Evolutionary conservation across 257 asterid genomes (phyloP).

Genomic region (Nicotiana tomentosiformis): DNA sequence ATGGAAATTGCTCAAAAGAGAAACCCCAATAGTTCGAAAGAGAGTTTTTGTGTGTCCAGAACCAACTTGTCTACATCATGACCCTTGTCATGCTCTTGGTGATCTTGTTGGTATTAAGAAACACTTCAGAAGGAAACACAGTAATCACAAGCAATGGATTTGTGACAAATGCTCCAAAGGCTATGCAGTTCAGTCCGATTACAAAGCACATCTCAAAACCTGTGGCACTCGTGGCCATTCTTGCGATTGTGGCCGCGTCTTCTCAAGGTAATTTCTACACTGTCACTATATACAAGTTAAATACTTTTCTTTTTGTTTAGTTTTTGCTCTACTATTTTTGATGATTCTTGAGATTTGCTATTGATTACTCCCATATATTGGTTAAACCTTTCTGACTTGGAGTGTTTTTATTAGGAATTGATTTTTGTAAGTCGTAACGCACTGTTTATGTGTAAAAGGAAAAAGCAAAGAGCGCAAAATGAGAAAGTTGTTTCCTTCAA

Average conservation of each 20-base stretch:
- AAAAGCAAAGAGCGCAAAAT: not conserved
- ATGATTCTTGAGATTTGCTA: not conserved
- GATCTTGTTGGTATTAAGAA: conserved; percentile 71
- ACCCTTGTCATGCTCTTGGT: conserved; percentile 70
- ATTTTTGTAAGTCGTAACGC: not conserved
- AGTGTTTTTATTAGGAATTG: no score
- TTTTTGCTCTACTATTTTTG: not conserved
- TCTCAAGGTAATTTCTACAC: conserved; percentile 30
- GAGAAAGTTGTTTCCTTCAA: not conserved
- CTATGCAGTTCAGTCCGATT: conserved; percentile 69
- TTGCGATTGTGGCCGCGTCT: conserved; percentile 68
- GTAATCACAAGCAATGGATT: conserved; percentile 61
- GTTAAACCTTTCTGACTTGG: no score
- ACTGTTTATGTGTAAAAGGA: not conserved
- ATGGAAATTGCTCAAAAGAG: conserved; percentile 37
- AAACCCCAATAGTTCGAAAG: conserved; percentile 39
- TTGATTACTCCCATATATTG: not conserved
- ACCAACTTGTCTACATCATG: conserved; percentile 67
- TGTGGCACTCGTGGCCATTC: conserved; percentile 75
- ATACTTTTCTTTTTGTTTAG: no score
- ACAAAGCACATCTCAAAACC: conserved; percentile 64
- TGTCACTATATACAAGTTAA: no score
- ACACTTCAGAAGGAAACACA: conserved; percentile 64
- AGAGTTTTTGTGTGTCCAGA: conserved; percentile 74
- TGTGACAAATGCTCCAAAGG: conserved; percentile 63